Evolutionary conservation across 1,139 yeast genomes (phyloP).

Genomic region (Saccharomyces hybrid): DNA sequence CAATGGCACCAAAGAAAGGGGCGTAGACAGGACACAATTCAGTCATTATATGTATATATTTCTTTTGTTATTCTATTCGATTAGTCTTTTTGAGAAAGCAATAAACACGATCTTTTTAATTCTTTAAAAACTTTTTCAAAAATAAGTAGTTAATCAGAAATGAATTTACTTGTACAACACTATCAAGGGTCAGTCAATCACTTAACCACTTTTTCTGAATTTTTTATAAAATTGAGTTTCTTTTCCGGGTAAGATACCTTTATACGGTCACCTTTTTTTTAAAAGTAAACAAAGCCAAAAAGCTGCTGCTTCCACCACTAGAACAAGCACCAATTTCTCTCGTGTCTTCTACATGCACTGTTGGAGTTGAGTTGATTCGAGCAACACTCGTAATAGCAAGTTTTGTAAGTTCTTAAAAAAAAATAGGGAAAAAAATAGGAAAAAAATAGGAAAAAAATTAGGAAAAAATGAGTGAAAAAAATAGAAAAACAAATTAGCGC

Average conservation of each 20-base stretch:
- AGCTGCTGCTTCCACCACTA: background rate
- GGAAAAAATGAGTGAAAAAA: background rate
- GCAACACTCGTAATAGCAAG: background rate
- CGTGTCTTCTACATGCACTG: background rate
- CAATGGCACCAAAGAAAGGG: conserved; percentile 95
- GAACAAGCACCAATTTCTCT: background rate
- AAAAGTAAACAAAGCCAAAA: background rate
- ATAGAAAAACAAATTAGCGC: conserved; percentile 51
- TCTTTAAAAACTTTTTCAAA: background rate
- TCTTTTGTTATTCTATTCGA: background rate
- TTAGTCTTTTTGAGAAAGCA: conserved; percentile 1
- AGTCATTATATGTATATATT: conserved; percentile 18
- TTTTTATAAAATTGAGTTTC: background rate
- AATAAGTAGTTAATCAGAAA: background rate
- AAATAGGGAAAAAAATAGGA: background rate
- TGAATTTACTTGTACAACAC: background rate
- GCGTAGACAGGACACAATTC: conserved; percentile 37
- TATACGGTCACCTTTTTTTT: background rate
- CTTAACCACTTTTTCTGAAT: background rate
- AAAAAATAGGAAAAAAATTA: background rate
- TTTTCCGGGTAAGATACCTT: background rate
- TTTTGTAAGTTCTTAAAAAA: background rate
- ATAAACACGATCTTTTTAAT: background rate
- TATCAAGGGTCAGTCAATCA: conserved; percentile 1
- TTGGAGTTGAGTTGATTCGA: background rate